A percentile compares a stretch with the other conserved stretches of the same genome.
These are phyloP conservation scores for Melaleuca alternifolia DNA, from an alignment of 345 rosid genomes.

Conservation along the genomic window DNA sequence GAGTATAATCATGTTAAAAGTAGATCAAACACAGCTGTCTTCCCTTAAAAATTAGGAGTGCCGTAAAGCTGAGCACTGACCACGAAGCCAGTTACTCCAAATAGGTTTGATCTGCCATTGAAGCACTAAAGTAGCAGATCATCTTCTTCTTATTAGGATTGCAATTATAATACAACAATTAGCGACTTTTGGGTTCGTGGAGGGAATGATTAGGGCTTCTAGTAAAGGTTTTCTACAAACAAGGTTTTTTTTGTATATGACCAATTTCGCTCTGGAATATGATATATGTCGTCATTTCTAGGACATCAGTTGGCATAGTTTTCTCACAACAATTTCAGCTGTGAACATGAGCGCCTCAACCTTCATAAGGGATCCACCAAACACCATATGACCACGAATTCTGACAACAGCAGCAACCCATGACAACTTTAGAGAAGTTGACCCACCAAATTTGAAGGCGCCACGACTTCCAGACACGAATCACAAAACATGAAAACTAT, in stretches of 20 bases:
- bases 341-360: background rate
- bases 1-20: conserved; percentile 10
- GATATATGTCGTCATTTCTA: background rate
- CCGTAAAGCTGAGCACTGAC: background rate
- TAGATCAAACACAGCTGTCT: conserved; percentile 7
- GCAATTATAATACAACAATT: conserved; percentile 12
- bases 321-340: background rate
- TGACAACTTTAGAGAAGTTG: background rate
- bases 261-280: background rate
- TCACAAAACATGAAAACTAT: background rate
- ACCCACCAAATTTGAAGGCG: background rate
- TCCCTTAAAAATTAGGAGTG: conserved; percentile 15
- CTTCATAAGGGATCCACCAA: background rate
- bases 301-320: background rate
- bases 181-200: background rate
- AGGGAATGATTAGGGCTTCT: background rate
- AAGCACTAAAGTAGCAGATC: background rate
- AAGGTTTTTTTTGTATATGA: background rate
- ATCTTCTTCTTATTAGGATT: background rate
- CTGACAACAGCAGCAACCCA: background rate
- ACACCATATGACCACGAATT: background rate
- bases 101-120: background rate
- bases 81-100: background rate
- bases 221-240: background rate
- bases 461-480: background rate